Base-by-base conservation (phyloP, 2,329 filamentous ascomycete species). In the Pseudopyrenochaeta lycopersici region DNA sequence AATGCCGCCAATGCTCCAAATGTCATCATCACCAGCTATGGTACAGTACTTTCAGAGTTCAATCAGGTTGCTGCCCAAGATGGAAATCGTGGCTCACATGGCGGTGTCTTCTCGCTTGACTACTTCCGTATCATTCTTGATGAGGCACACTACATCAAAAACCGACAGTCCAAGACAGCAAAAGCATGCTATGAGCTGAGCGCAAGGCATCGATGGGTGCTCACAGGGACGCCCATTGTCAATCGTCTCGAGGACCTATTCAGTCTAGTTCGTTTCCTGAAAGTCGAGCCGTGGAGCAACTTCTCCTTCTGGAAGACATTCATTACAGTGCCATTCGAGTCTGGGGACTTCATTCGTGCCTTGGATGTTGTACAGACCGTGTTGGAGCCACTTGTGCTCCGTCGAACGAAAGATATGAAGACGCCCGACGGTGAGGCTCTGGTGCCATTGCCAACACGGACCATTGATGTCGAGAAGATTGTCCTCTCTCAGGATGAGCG, bases 251-350 rank as follows among this genome's bases (percentile, higher is more conserved):
- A 98, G 73, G 95, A 98, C 75, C 80, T 99, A 12, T 98, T 97
- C 78, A 96, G 91, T 68, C 79, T 99, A 32, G 91, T 98, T 11
- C 88, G 91, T 2, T 99, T 98, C 77, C 80, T 99, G 10, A 88
- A 91, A 51, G 95, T 99, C 3, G 94, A 98, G 72, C 95, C 95
- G 0, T 99, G 95, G 95, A 95, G 90, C 68, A 98, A 98, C 74
- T 99, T 99, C 75, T 97, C 93, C 0, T 99, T 97, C 78, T 99
- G 95, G 95, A 93, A 93, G 72, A 98, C 95, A 0, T 99, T 99
- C 73, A 98, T 99, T 70, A 99, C 95, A 0, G 89, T 96, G 1
- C 95, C 95, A 0, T 99, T 99, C 61, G 95, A 99, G 74, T 94
- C 92, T 0, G 95, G 95, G 63, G 90, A 99, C 59, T 97, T 96